phyloP scores from a whole-genome alignment of 2,329 filamentous ascomycete species.

The Alternaria tenuissima region DNA sequence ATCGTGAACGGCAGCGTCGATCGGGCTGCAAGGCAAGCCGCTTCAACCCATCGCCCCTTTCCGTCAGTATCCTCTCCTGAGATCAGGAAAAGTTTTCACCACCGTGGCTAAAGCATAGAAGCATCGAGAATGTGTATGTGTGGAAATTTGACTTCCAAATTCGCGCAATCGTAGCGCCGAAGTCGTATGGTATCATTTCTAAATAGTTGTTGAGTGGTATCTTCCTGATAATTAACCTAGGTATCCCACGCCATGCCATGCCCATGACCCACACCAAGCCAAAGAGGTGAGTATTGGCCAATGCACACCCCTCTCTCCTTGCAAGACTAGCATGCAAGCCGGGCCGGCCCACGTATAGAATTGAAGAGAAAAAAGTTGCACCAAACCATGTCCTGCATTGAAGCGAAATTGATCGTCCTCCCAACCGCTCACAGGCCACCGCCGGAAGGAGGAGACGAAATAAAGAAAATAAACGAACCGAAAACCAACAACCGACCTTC shows the following conservation, averaged over 20 bases:
- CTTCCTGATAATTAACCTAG: slow-evolving; percentile 7
- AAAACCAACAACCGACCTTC: slow-evolving; percentile 29
- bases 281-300: slow-evolving; percentile 16
- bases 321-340: slow-evolving; percentile 9
- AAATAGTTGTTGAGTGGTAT: slow-evolving; percentile 19
- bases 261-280: slow-evolving; percentile 5
- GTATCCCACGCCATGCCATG: slow-evolving; percentile 1
- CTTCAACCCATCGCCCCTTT: slow-evolving; percentile 5
- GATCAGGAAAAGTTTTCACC: not conserved
- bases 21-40: slow-evolving; percentile 6
- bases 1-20: slow-evolving; percentile 11
- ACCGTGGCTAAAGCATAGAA: not conserved
- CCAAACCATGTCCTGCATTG: slow-evolving; percentile 33
- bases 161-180: slow-evolving; percentile 17
- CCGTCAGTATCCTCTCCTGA: not conserved
- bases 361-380: slow-evolving; percentile 9
- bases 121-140: not conserved
- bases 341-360: slow-evolving; percentile 20
- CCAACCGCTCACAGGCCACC: slow-evolving; percentile 4
- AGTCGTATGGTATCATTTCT: slow-evolving; percentile 34
- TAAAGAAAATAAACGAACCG: slow-evolving; percentile 3
- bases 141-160: slow-evolving; percentile 2
- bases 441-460: slow-evolving; percentile 15
- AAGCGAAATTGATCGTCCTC: slow-evolving; percentile 19
- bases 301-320: slow-evolving; percentile 15